phyloP scores from a whole-genome alignment of 345 rosid species.

The Ceriops zippeliana region DNA sequence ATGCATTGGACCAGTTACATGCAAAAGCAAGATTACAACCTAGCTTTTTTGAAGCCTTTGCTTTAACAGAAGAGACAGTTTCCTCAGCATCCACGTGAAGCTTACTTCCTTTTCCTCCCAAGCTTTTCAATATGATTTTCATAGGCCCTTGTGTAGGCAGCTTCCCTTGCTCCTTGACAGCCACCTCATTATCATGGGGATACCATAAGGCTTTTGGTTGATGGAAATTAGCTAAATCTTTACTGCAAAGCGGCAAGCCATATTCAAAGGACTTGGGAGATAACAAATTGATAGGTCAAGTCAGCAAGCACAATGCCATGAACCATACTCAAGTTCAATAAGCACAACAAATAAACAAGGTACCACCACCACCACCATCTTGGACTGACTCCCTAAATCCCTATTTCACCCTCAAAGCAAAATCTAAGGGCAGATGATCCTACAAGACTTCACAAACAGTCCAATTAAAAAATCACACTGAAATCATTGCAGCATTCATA shows the following conservation, averaged over 20 bases:
- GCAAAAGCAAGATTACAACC: slow-evolving; percentile 47
- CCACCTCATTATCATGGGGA: slow-evolving; percentile 92
- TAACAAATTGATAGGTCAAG: neutral
- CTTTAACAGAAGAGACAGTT: slow-evolving; percentile 67
- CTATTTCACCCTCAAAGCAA: no score
- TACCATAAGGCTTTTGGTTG: slow-evolving; percentile 94
- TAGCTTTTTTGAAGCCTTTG: slow-evolving; percentile 91
- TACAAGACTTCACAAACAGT: no score
- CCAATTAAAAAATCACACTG: no score
- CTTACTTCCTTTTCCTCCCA: slow-evolving; percentile 97
- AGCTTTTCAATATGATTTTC: slow-evolving; percentile 86
- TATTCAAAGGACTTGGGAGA: slow-evolving; percentile 7
- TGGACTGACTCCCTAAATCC: no score
- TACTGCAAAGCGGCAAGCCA: slow-evolving; percentile 46
- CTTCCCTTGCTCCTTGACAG: slow-evolving; percentile 81
- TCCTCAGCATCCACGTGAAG: slow-evolving; percentile 84
- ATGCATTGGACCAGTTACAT: neutral
- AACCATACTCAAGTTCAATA: slow-evolving; percentile 2
- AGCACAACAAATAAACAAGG: slow-evolving; percentile 5
- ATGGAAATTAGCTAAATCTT: slow-evolving; percentile 92
- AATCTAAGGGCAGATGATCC: no score
- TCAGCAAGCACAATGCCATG: slow-evolving; percentile 4
- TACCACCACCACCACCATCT: neutral
- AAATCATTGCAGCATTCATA: no score
- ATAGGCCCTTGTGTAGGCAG: slow-evolving; percentile 71